Conservation (phyloP, 495 filamentous ascomycete species). For the Penicillium steckii region DNA sequence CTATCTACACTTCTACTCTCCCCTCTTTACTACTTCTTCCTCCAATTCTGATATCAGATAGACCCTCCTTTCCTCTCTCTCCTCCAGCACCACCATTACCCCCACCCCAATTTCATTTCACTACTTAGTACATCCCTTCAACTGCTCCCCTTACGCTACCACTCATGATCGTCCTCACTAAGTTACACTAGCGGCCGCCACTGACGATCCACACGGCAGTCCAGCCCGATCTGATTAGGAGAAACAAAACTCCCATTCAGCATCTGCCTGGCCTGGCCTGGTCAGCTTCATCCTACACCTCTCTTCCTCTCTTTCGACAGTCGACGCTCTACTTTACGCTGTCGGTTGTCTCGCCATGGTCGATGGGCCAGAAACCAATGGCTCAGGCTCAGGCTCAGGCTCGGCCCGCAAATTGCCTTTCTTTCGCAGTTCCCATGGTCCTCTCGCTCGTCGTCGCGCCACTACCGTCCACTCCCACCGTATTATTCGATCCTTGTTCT, state of each 20-base stretch:
- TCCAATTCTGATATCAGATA: too few species aligned
- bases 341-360: constrained; percentile 3
- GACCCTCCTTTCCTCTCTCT: too few species aligned
- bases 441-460: constrained; percentile 24
- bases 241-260: neutral
- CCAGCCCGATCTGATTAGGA: constrained; percentile 1
- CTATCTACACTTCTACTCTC: too few species aligned
- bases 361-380: constrained; percentile 10
- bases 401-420: constrained; percentile 25
- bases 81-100: too few species aligned
- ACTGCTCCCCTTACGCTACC: neutral
- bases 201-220: neutral
- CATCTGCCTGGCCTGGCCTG: neutral
- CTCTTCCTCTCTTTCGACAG: too few species aligned
- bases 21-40: too few species aligned
- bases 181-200: neutral
- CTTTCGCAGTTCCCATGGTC: constrained; percentile 29
- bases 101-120: too few species aligned
- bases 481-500: constrained; percentile 63
- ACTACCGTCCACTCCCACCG: constrained; percentile 40
- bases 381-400: constrained; percentile 9
- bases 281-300: neutral
- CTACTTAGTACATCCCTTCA: too few species aligned
- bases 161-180: neutral
- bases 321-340: neutral